phyloP scores from a whole-genome alignment of 1,284 basidiomycete species.

The Sphaerobolus stellatus region DNA sequence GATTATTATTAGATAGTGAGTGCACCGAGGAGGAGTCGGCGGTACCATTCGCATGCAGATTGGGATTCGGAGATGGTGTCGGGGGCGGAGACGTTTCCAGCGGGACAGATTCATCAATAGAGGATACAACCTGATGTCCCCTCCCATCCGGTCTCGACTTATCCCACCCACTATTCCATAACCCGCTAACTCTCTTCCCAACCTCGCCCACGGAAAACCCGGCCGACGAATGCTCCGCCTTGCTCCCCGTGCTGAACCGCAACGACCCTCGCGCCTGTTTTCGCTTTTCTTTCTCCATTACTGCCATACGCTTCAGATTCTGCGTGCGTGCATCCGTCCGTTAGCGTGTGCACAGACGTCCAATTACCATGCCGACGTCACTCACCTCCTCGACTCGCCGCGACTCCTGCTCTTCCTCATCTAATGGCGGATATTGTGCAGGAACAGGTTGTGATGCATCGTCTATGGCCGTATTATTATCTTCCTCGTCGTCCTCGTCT shows the following conservation, averaged over 20 bases:
- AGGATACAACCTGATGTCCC: slow-evolving; percentile 8
- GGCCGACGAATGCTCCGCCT: slow-evolving; percentile 8
- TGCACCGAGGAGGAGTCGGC: slow-evolving; percentile 16
- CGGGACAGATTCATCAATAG: slow-evolving; percentile 37
- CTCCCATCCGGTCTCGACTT: slow-evolving; percentile 32
- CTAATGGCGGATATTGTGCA: slow-evolving; percentile 59
- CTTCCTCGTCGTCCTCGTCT: slow-evolving; percentile 32
- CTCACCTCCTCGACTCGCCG: slow-evolving; percentile 68
- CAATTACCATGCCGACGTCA: slow-evolving; percentile 9
- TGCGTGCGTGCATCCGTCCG: slow-evolving; percentile 33
- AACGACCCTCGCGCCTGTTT: slow-evolving; percentile 58
- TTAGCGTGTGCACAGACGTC: slow-evolving; percentile 3
- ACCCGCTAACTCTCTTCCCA: slow-evolving; percentile 54
- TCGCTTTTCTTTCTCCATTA: slow-evolving; percentile 66
- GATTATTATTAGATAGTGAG: slow-evolving; percentile 22
- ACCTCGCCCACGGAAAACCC: slow-evolving; percentile 50
- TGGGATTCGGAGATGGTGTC: too few relatives aligned
- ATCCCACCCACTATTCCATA: slow-evolving; percentile 40
- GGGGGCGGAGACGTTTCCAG: slow-evolving; percentile 18
- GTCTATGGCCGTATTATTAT: slow-evolving; percentile 24
- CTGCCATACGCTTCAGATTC: slow-evolving; percentile 74
- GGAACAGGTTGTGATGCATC: background rate
- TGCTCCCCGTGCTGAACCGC: background rate
- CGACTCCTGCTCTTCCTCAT: slow-evolving; percentile 63
- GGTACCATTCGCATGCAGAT: slow-evolving; percentile 38